Base-by-base conservation (phyloP, 108 stramenopile genomes). In the Schizochytrium sp. region DNA sequence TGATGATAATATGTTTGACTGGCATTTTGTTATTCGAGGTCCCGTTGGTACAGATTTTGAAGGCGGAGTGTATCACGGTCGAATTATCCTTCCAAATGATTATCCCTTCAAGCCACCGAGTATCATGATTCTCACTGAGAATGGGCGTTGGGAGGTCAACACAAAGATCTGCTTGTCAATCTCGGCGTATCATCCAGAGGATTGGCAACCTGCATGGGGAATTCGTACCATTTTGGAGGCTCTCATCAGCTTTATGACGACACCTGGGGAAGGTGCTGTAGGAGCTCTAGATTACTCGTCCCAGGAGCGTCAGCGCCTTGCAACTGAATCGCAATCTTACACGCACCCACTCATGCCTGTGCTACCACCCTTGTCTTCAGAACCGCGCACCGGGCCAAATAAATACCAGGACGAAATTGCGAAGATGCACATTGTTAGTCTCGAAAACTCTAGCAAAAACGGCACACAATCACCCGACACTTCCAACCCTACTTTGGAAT, bases 11-110 rank as follows among this genome's bases (percentile, higher is more conserved):
- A 89, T 93, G 28, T 94, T 93, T 69, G 91, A 93, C 50, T 94
- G 95, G 96, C 98, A 98, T 88, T 99, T 99, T 93, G 98, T 98
- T 40, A 95, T 99, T 57, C 96, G 99, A 1, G 99, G 99, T 12
- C 95, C 97, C 5, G 92, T 91, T 8, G 95, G 91, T 28, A 96
- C 96, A 0, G 96, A 96, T 49, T 98, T 97, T 91, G 95, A 94
- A 38, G 97, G 97, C 1, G 99, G 99, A 1, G 89, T 97, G 15
- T 99, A 99, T 83, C 99, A 99, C 90, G 99, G 99, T 2, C 94
- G 96, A 13, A 99, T 99, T 72, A 72, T 95, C 2, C 88, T 97
- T 10, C 94, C 94, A 3, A 28, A 72, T 1, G 92, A 93, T 19
- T 95, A 93, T 46, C 95, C 95, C 4, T 94, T 95, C 89, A 98